Base-by-base conservation (phyloP, 768 basidiomycete genomes). In the Leccinum obscurum region DNA sequence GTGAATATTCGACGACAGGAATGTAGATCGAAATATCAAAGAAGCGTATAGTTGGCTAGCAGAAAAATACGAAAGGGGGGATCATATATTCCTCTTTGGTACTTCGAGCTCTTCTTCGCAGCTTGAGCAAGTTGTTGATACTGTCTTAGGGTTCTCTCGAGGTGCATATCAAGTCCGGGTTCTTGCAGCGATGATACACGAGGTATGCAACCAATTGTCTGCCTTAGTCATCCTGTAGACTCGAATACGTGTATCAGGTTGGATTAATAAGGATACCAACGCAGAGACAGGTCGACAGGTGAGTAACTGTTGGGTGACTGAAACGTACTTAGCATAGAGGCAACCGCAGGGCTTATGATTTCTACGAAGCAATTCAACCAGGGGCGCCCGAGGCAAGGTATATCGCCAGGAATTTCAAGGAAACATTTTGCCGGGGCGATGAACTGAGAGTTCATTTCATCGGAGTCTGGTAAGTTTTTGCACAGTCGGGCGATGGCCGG, bases 401-500 rank as follows among this genome's bases (percentile, higher is more conserved):
- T 28, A 52, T 30, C 26, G 50, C 50, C 10, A 52, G 50, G 4
- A n/a, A 52, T 17, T 52, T 52, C 50, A 52, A 52, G 50, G n/a
- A 52, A 17, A 52, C 50, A n/a, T 52, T 52, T 32, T 52, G 28
- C 6, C n/a, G 50, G 50, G 10, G 17, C 39, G 39, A 52, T 10
- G 24, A 49, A 5, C 6, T 49, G 48, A 22, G 4, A 14, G 6
- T 49, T 13, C 48, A 49, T 24, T 83, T 83, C 54, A 67, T 83
- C 30, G 82, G 81, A 2, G 76, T 80, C 8, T 82, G 79, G 81
- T 80, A 60, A 10, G 8, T 5, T 79, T 64, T 52, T 13, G 32
- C 8, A 4, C 37, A 20, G 24, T 44, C 46, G 3, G 15, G 20
- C 32, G 14, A 30, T 26, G 46, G 6, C 14, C 3, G 4, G 14